Evolutionary conservation across 2,329 filamentous ascomycete species (phyloP).

Genomic region (Claviceps purpurea): DNA sequence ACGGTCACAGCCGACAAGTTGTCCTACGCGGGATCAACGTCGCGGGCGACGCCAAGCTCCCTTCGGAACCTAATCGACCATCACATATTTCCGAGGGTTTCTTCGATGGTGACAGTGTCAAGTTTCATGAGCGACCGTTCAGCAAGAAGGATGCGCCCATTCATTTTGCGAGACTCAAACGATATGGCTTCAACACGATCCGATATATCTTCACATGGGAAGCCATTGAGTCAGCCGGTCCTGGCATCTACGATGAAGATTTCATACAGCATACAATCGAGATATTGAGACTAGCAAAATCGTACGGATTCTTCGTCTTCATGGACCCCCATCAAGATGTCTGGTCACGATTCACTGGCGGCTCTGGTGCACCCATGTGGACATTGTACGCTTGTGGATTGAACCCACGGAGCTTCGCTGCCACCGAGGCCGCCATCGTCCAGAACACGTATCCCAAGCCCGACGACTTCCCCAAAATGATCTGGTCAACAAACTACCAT

Average conservation of each 20-base stretch:
- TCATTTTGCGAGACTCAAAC: slow-evolving; percentile 75
- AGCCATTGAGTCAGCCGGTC: slow-evolving; percentile 86
- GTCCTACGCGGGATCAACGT: slow-evolving; percentile 89
- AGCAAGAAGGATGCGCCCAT: slow-evolving; percentile 65
- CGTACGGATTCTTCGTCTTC: slow-evolving; percentile 90
- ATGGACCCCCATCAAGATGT: slow-evolving; percentile 99
- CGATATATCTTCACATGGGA: slow-evolving; percentile 98
- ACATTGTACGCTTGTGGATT: slow-evolving; percentile 89
- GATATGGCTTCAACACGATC: slow-evolving; percentile 92
- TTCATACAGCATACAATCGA: slow-evolving; percentile 88
- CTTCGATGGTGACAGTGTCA: slow-evolving; percentile 85
- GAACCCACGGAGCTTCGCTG: slow-evolving; percentile 71
- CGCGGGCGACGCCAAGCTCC: slow-evolving; percentile 81
- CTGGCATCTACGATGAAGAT: slow-evolving; percentile 83
- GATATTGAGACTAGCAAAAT: slow-evolving; percentile 68
- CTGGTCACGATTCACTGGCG: slow-evolving; percentile 89
- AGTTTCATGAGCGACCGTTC: slow-evolving; percentile 80
- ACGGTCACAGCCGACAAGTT: slow-evolving; percentile 69
- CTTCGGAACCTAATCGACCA: slow-evolving; percentile 65
- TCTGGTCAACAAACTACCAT: slow-evolving; percentile 96
- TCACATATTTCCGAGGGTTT: slow-evolving; percentile 69
- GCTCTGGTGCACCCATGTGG: slow-evolving; percentile 95
- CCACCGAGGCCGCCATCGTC: slow-evolving; percentile 82
- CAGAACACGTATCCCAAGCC: slow-evolving; percentile 88
- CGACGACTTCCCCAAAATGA: slow-evolving; percentile 89